Base-by-base conservation (phyloP, 2,329 filamentous ascomycete genomes). In the Microdochium paspali region DNA sequence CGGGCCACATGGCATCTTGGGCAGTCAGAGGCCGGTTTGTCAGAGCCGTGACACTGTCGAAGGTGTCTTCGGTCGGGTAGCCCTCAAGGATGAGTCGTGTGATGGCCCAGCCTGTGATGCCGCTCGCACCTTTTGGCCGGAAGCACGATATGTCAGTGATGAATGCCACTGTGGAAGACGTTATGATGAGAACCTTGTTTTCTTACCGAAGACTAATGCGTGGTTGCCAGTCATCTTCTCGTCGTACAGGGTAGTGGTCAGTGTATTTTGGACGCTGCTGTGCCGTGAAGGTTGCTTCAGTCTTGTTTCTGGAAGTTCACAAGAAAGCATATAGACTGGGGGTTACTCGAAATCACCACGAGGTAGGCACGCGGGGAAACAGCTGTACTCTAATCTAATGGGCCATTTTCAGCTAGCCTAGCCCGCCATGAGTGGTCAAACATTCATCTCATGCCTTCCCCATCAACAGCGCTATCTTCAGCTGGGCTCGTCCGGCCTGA, bases 1-100 rank as follows among this genome's bases (percentile, higher is more conserved):
- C 26, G 2, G 63, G 59, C 62, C 61, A 64, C 32, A 58, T 35
- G 3, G 35, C 35, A 12, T 40, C 35, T 20, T 40, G 35, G 15
- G 35, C 35, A 6, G 35, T 45, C 30, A 48, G 21, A 10, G 46
- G 46, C 3, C 46, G 46, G 28, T 48, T 48, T 6, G 46, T 48
- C 20, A 48, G 43, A 7, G 46, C 46, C 4, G 46, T 48, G 20
- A 48, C 46, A n/a, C 42, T 44, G 7, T 21, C 42, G 26, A 48
- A 48, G 3, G 46, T 35, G 25, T 48, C 46, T 20, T 21, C 40
- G 2, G 28, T 44, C 15, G 46, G 46, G 26, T 45, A 48, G 23
- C 46, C 46, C 18, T 48, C 43, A 7, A 48, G 42, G 10, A 48
- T 48, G 26, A 44, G 42, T 28, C 44, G 35, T 7, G 46, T 48